These are phyloP conservation scores for Rhizophagus prolifer DNA, from an alignment of 192 early-diverging fungal genomes.

Conservation along the genomic window DNA sequence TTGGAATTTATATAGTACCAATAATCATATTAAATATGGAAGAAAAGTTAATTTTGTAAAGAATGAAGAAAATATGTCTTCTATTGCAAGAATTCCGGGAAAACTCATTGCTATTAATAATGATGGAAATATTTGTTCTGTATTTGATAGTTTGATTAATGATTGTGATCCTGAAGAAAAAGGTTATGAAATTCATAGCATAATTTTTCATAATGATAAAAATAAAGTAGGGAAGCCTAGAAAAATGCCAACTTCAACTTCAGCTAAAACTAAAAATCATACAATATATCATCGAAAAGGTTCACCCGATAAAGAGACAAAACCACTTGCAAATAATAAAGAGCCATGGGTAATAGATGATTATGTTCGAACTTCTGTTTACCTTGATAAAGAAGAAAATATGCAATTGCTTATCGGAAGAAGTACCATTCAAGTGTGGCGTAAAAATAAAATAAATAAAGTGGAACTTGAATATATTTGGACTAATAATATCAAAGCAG, in stretches of 20 bases:
- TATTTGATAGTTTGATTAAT: not conserved
- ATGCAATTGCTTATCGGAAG: not conserved
- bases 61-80: not conserved
- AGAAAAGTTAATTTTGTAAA: not conserved
- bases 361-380: not conserved
- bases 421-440: not conserved
- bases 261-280: no score
- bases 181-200: not conserved
- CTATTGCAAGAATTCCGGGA: not conserved
- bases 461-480: no score
- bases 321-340: not conserved
- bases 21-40: not conserved
- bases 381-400: not conserved
- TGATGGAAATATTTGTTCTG: not conserved
- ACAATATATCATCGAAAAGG: no score
- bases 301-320: no score
- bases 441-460: no score
- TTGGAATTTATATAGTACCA: not conserved
- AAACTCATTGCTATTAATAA: not conserved
- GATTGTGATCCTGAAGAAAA: not conserved
- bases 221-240: not conserved
- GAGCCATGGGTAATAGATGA: not conserved
- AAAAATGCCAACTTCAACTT: no score
- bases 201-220: not conserved
- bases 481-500: no score